phyloP scores from a whole-genome alignment of 2,329 filamentous ascomycete genomes.

The Nakataea oryzae region DNA sequence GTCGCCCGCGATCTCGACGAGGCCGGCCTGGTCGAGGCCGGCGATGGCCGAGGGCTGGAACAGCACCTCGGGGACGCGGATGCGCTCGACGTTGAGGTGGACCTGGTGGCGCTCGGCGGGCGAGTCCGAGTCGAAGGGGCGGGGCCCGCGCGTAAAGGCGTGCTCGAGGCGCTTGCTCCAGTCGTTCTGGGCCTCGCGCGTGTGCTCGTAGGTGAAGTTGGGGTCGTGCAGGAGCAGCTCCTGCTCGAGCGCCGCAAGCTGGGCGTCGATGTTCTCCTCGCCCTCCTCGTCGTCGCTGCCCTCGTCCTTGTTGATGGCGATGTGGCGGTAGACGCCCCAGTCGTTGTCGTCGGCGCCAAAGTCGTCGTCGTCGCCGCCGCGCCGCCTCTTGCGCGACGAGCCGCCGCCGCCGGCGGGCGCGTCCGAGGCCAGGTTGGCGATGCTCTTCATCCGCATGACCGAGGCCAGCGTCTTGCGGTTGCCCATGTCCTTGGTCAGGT shows the following conservation, averaged over 20 bases:
- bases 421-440: constrained; percentile 91
- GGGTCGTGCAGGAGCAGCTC: constrained; percentile 82
- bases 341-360: constrained; percentile 97
- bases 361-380: constrained; percentile 86
- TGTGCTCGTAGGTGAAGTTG: constrained; percentile 84
- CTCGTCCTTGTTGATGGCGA: constrained; percentile 60
- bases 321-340: constrained; percentile 92
- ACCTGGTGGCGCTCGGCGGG: constrained; percentile 77
- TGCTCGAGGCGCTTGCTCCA: constrained; percentile 91
- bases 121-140: constrained; percentile 71
- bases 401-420: constrained; percentile 71
- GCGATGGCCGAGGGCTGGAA: constrained; percentile 82
- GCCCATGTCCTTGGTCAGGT: constrained; percentile 85
- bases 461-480: constrained; percentile 95
- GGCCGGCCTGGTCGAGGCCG: constrained; percentile 83
- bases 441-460: constrained; percentile 96
- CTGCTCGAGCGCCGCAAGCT: constrained; percentile 67
- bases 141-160: constrained; percentile 79
- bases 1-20: constrained; percentile 84
- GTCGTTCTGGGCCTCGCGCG: constrained; percentile 82
- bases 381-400: constrained; percentile 69
- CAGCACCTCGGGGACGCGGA: constrained; percentile 84
- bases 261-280: constrained; percentile 72
- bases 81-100: constrained; percentile 93
- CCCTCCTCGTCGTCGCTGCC: constrained; percentile 82